Percentiles rank a stretch among this genome's conserved stretches.
Evolutionary conservation across 768 basidiomycete genomes (phyloP).

Genomic region (Lepiota brunneoincarnata): DNA sequence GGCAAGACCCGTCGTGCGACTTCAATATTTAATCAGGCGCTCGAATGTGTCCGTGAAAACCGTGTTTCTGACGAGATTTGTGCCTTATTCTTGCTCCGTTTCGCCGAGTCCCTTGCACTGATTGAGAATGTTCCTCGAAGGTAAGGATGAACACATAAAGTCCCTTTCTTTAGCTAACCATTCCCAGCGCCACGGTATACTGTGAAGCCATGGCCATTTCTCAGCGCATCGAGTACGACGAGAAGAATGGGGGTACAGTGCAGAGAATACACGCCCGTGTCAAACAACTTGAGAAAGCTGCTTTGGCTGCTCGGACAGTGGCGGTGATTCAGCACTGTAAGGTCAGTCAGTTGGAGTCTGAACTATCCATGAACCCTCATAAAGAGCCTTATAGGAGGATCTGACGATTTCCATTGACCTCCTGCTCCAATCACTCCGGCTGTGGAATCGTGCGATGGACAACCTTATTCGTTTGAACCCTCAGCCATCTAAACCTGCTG

Average conservation of each 20-base stretch:
- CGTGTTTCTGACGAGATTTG: slow-evolving; percentile 49
- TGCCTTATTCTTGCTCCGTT: slow-evolving; percentile 56
- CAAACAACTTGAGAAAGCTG: slow-evolving; percentile 61
- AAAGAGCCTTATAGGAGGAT: slow-evolving; percentile 50
- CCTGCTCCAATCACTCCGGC: slow-evolving; percentile 66
- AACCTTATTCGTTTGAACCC: slow-evolving; percentile 59
- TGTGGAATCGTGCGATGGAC: slow-evolving; percentile 81
- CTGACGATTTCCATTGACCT: slow-evolving; percentile 51
- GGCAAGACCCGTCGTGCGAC: slow-evolving; percentile 72
- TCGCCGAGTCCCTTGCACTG: slow-evolving; percentile 62
- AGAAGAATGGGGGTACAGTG: slow-evolving; percentile 47
- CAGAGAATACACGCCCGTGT: slow-evolving; percentile 61
- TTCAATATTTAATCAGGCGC: slow-evolving; percentile 58
- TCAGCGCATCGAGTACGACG: slow-evolving; percentile 35
- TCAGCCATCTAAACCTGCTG: slow-evolving; percentile 22
- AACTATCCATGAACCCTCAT: slow-evolving; percentile 1
- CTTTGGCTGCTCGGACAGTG: slow-evolving; percentile 68
- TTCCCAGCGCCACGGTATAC: slow-evolving; percentile 47
- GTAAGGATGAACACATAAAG: slow-evolving; percentile 29
- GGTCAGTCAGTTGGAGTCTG: slow-evolving; percentile 35
- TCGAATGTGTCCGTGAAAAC: slow-evolving; percentile 41
- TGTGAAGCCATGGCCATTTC: slow-evolving; percentile 56
- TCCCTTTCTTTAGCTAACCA: neutral
- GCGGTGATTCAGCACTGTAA: slow-evolving; percentile 65
- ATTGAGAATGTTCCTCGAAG: slow-evolving; percentile 58